Conservation (phyloP, 768 basidiomycete species). For the Podaxis sp. region DNA sequence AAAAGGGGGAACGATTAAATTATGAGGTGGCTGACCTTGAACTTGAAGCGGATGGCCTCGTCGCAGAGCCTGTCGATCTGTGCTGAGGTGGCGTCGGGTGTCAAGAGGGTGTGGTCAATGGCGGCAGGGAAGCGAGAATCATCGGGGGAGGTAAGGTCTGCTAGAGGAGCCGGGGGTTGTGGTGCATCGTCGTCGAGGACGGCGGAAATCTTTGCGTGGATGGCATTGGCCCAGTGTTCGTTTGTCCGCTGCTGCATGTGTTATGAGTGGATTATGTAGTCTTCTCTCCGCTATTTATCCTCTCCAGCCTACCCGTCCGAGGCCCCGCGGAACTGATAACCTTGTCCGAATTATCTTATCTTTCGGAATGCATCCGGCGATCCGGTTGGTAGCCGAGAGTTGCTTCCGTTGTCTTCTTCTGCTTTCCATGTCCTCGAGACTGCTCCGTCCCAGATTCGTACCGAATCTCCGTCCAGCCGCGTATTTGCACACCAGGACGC, state of each 20-base stretch:
- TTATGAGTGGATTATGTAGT: neutral
- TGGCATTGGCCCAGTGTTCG: constrained; percentile 32
- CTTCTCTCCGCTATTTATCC: neutral
- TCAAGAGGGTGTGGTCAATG: constrained; percentile 53
- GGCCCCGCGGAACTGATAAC: neutral
- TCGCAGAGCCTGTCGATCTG: constrained; percentile 49
- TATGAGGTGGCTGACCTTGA: constrained; percentile 37
- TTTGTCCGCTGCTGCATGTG: constrained; percentile 23
- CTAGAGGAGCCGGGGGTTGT: constrained; percentile 18
- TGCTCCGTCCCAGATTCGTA: neutral
- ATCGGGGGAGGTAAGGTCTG: constrained; percentile 24
- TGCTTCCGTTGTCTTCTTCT: neutral
- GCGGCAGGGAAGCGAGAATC: constrained; percentile 34
- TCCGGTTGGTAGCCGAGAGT: neutral
- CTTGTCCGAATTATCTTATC: neutral
- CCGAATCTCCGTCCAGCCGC: neutral
- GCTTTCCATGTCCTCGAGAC: neutral
- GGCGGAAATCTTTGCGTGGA: constrained; percentile 29
- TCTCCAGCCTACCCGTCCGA: neutral
- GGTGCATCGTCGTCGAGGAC: constrained; percentile 20
- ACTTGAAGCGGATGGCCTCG: constrained; percentile 45
- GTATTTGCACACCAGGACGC: neutral
- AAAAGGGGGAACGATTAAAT: neutral
- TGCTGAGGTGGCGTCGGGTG: constrained; percentile 44
- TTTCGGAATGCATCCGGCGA: neutral